phyloP scores from a whole-genome alignment of 208 protist species.

The Histomonas meleagridis region DNA sequence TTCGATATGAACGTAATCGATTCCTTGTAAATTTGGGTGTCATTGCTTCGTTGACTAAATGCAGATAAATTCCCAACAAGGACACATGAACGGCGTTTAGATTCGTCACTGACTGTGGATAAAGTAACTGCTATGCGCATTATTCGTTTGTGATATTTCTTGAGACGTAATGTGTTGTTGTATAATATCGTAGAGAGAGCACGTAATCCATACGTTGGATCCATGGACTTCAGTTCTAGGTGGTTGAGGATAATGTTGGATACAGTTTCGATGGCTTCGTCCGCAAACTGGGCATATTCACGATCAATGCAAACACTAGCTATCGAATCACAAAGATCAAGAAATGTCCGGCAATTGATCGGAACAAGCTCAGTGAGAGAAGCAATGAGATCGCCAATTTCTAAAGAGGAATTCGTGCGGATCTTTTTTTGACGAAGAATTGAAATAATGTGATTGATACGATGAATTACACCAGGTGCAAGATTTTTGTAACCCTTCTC shows the following conservation, averaged over 20 bases:
- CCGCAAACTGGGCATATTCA: background rate
- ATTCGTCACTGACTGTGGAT: background rate
- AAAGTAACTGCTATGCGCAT: background rate
- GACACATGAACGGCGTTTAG: background rate
- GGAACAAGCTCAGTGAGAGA: background rate
- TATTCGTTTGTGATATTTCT: background rate
- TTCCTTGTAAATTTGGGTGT: background rate
- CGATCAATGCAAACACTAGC: conserved; percentile 1
- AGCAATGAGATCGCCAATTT: conserved; percentile 26
- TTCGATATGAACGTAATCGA: background rate
- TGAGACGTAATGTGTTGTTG: background rate
- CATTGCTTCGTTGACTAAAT: background rate
- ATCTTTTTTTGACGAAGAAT: background rate
- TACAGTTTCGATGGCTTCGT: background rate
- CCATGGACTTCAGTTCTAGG: background rate
- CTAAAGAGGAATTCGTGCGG: background rate
- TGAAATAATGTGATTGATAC: background rate
- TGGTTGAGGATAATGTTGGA: background rate
- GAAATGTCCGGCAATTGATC: background rate
- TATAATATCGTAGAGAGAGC: background rate
- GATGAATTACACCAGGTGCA: background rate
- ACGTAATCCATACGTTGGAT: background rate
- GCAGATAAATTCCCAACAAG: conserved; percentile 6
- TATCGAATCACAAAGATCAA: conserved; percentile 3
- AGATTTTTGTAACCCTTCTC: background rate